Conservation (phyloP, 371 early-diverging fungal genomes). For the Sporodiniella umbellata region DNA sequence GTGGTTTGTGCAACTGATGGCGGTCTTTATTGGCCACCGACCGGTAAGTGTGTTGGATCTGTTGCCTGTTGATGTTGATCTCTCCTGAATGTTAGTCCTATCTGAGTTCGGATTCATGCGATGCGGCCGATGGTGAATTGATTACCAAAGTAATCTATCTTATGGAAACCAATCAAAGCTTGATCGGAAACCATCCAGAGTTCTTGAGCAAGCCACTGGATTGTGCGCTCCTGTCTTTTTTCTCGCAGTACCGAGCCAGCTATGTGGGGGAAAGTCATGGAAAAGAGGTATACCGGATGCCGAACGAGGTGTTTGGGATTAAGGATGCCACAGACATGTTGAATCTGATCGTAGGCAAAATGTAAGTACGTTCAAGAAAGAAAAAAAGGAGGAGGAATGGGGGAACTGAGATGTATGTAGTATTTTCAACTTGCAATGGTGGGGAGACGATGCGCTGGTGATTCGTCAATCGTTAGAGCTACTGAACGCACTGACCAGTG, state of each 20-base stretch:
- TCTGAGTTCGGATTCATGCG: conserved; percentile 54
- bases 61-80: too few relatives aligned
- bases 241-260: conserved; percentile 62
- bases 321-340: conserved; percentile 56
- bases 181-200: conserved; percentile 14
- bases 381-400: background rate
- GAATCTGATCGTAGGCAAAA: conserved; percentile 65
- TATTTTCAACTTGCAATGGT: conserved; percentile 28
- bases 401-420: conserved; percentile 1
- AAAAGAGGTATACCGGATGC: conserved; percentile 51
- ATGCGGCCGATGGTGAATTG: conserved; percentile 56
- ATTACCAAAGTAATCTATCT: conserved; percentile 50
- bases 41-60: conserved; percentile 41
- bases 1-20: conserved; percentile 75
- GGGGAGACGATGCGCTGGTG: conserved; percentile 27
- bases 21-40: conserved; percentile 61
- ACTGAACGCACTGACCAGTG: conserved; percentile 73
- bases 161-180: conserved; percentile 43
- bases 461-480: conserved; percentile 50
- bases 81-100: conserved; percentile 34
- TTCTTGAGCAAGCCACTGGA: conserved; percentile 55
- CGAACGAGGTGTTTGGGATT: conserved; percentile 53
- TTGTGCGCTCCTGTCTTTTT: conserved; percentile 68
- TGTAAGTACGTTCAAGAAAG: conserved; percentile 42
- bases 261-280: conserved; percentile 59